Evolutionary conservation across 148 eudicot genomes (phyloP).

Genomic region (Silene conica): DNA sequence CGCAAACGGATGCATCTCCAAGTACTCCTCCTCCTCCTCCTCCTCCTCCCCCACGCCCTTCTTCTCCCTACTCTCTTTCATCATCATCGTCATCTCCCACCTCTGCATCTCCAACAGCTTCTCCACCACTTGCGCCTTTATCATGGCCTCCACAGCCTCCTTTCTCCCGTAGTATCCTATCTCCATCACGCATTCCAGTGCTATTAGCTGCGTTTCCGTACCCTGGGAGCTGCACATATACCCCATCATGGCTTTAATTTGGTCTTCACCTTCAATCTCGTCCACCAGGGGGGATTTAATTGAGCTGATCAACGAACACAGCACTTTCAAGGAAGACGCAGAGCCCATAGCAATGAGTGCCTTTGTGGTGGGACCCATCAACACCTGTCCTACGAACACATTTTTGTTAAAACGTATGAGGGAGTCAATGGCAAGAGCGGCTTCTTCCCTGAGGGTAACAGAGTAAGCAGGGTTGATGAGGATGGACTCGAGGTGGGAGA

Average conservation of each 20-base stretch:
- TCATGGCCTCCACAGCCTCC: conserved; percentile 82
- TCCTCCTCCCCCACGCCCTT: conserved; percentile 46
- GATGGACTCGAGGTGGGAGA: conserved; percentile 38
- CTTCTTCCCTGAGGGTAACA: conserved; percentile 39
- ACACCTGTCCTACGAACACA: conserved; percentile 74
- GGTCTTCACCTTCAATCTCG: conserved; percentile 52
- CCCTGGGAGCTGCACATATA: conserved; percentile 31
- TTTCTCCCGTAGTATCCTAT: conserved; percentile 86
- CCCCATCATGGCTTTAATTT: conserved; percentile 37
- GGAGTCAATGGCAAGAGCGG: conserved; percentile 42
- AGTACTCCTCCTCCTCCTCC: conserved; percentile 29
- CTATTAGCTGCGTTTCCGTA: conserved; percentile 24
- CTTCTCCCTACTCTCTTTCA: background rate
- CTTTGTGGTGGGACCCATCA: conserved; percentile 45
- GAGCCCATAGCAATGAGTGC: conserved; percentile 48
- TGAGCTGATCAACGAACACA: conserved; percentile 50
- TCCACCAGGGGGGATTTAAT: conserved; percentile 79
- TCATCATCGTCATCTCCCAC: conserved; percentile 22
- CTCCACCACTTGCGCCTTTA: conserved; percentile 43
- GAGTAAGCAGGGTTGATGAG: conserved; percentile 33
- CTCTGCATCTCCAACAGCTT: conserved; percentile 68
- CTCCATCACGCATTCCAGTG: conserved; percentile 58
- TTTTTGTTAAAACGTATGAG: conserved; percentile 71
- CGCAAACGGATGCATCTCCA: conserved; percentile 55
- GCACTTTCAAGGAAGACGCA: conserved; percentile 34